phyloP scores from a whole-genome alignment of 169 alveolate species.

The Eimeria sp. region DNA sequence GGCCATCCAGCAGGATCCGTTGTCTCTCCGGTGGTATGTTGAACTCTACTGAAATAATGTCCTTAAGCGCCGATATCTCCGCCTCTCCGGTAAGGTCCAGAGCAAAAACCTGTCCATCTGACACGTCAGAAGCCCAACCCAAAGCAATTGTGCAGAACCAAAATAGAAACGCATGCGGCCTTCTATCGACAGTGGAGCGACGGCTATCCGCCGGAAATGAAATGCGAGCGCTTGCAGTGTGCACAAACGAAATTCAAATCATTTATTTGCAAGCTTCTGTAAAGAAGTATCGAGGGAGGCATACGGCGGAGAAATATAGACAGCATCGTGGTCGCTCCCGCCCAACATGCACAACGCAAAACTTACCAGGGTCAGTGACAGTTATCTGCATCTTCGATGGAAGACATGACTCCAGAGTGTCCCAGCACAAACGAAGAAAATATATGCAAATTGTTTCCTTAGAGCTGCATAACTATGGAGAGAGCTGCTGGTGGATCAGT shows the following conservation, averaged over 20 bases:
- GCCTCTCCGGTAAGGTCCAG: conserved; percentile 70
- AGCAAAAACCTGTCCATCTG: conserved; percentile 56
- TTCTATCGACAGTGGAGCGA: not conserved
- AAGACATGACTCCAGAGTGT: not conserved
- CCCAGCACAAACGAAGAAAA: not conserved
- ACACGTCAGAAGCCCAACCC: not conserved
- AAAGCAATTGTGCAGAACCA: not conserved
- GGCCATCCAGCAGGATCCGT: conserved; percentile 54
- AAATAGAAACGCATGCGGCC: not conserved
- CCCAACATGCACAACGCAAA: not conserved
- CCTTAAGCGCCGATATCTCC: conserved; percentile 46
- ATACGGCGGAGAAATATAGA: not conserved
- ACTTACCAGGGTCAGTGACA: conserved; percentile 76
- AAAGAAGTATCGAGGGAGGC: not conserved
- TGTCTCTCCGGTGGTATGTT: conserved; percentile 54
- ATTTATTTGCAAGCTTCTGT: not conserved
- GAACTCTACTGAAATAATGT: conserved; percentile 53
- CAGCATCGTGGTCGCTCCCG: not conserved
- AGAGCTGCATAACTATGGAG: too few species aligned
- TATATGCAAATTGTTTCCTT: not conserved
- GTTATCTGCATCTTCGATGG: conserved; percentile 63
- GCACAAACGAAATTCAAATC: not conserved
- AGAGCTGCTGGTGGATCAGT: conserved; percentile 13
- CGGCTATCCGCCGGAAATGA: not conserved
- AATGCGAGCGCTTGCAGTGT: not conserved